Evolutionary conservation across 148 eudicot genomes (phyloP).

Genomic region (Rhododendron vialii): DNA sequence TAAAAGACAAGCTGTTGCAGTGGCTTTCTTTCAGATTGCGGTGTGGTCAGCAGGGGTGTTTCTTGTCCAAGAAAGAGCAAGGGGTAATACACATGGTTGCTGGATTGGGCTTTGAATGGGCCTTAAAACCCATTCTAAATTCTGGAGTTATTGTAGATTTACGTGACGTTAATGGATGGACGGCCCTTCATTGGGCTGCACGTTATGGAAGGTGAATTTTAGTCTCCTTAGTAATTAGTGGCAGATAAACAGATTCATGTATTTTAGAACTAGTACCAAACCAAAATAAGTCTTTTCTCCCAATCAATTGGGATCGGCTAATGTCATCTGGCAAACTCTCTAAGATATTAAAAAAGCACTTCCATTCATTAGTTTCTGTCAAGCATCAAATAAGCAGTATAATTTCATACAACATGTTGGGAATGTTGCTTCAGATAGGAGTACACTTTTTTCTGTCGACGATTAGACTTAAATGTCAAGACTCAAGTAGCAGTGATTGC

Average conservation of each 20-base stretch:
- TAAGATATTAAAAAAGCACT: neutral
- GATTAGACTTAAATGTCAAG: neutral
- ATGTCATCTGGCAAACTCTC: neutral
- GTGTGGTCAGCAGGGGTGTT: constrained; percentile 21
- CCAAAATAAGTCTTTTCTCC: neutral
- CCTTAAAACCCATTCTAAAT: constrained; percentile 62
- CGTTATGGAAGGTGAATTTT: constrained; percentile 74
- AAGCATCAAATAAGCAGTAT: neutral
- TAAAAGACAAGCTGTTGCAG: constrained; percentile 69
- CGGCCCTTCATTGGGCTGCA: constrained; percentile 99
- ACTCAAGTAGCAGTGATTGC: neutral
- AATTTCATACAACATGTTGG: neutral
- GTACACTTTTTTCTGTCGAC: neutral
- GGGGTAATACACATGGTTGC: constrained; percentile 89
- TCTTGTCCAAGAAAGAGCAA: constrained; percentile 80
- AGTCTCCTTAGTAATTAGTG: neutral
- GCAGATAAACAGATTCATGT: neutral
- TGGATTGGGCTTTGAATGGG: constrained; percentile 91
- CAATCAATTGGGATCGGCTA: neutral
- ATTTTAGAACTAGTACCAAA: neutral
- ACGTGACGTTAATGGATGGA: constrained; percentile 92
- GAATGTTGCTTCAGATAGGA: neutral
- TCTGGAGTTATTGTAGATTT: constrained; percentile 77
- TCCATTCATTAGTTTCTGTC: neutral
- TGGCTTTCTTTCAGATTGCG: constrained; percentile 60